Percentiles rank a stretch among this genome's conserved stretches.
These are phyloP conservation scores for Fusarium compactum DNA, from an alignment of 2,329 filamentous ascomycete genomes.

Conservation along the genomic window DNA sequence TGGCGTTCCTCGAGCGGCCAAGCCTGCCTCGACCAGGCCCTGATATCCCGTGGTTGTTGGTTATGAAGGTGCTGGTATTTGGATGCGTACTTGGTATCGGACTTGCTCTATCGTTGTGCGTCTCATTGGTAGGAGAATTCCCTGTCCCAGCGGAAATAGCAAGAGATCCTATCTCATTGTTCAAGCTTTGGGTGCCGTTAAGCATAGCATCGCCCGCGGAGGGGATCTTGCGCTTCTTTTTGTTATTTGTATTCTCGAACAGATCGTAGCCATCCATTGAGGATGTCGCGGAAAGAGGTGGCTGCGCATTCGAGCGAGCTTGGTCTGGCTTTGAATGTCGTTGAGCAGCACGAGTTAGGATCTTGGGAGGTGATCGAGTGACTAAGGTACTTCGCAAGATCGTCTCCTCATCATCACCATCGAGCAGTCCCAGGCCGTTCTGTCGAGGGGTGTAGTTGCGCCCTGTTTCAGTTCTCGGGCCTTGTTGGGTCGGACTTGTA, in stretches of 20 bases:
- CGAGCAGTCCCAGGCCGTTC: slow-evolving; percentile 61
- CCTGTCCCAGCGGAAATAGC: slow-evolving; percentile 40
- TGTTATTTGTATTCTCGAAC: slow-evolving; percentile 98
- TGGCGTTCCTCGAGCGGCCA: slow-evolving; percentile 72
- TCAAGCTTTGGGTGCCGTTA: slow-evolving; percentile 55
- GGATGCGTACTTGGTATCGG: slow-evolving; percentile 45
- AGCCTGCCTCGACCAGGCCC: slow-evolving; percentile 87
- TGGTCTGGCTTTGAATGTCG: slow-evolving; percentile 60
- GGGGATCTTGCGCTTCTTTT: slow-evolving; percentile 98
- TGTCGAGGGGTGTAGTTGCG: slow-evolving; percentile 46
- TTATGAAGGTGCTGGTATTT: slow-evolving; percentile 63
- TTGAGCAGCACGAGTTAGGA: slow-evolving; percentile 57
- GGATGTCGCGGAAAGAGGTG: slow-evolving; percentile 75
- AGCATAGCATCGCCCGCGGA: slow-evolving; percentile 78
- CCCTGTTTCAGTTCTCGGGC: slow-evolving; percentile 41
- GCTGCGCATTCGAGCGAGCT: slow-evolving; percentile 61
- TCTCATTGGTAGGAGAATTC: slow-evolving; percentile 49
- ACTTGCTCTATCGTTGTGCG: slow-evolving; percentile 43
- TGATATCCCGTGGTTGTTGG: slow-evolving; percentile 73
- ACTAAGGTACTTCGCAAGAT: slow-evolving; percentile 55
- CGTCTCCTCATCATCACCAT: slow-evolving; percentile 72
- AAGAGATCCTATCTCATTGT: slow-evolving; percentile 57
- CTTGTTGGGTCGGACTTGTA: slow-evolving; percentile 40
- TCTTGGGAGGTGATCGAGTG: slow-evolving; percentile 61
- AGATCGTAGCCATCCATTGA: slow-evolving; percentile 92